These are phyloP conservation scores for Geotrichum fermentans DNA, from an alignment of 1,139 yeast species.

Conservation along the genomic window DNA sequence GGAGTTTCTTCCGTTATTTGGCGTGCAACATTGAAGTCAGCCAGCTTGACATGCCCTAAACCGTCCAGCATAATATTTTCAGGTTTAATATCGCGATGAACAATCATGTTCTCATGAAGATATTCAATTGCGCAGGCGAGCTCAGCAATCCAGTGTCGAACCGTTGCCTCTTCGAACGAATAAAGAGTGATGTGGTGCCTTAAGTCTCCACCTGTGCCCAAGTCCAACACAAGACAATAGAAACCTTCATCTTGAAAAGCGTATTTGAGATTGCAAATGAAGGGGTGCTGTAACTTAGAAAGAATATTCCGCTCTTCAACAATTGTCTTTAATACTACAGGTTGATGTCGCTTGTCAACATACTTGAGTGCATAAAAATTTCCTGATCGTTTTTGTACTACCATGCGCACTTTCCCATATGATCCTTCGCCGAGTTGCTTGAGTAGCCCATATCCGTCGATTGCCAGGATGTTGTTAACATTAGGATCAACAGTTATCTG, in stretches of 20 bases:
- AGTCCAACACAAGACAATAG: conserved; percentile 68
- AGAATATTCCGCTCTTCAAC: conserved; percentile 58
- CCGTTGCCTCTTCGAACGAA: conserved; percentile 54
- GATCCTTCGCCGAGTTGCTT: conserved; percentile 28
- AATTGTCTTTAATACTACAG: conserved; percentile 29
- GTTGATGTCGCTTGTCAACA: conserved; percentile 22
- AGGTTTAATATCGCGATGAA: conserved; percentile 67
- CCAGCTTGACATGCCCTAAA: conserved; percentile 65
- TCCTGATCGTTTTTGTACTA: conserved; percentile 52
- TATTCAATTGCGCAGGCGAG: conserved; percentile 62
- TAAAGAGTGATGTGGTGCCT: conserved; percentile 64
- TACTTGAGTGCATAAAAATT: conserved; percentile 71
- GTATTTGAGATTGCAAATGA: conserved; percentile 72
- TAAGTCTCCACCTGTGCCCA: conserved; percentile 84
- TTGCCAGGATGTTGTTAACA: conserved; percentile 2
- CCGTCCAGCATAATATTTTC: conserved; percentile 63
- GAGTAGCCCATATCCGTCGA: conserved; percentile 13
- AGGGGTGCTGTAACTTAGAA: conserved; percentile 63
- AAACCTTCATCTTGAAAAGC: conserved; percentile 77
- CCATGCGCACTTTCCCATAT: conserved; percentile 70
- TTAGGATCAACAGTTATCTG: not conserved
- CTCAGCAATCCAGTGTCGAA: conserved; percentile 64
- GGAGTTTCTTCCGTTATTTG: conserved; percentile 30
- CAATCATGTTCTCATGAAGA: conserved; percentile 57
- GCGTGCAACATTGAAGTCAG: conserved; percentile 59